These are phyloP conservation scores for Eimeria falciformis DNA, from an alignment of 169 alveolate genomes.

Conservation along the genomic window DNA sequence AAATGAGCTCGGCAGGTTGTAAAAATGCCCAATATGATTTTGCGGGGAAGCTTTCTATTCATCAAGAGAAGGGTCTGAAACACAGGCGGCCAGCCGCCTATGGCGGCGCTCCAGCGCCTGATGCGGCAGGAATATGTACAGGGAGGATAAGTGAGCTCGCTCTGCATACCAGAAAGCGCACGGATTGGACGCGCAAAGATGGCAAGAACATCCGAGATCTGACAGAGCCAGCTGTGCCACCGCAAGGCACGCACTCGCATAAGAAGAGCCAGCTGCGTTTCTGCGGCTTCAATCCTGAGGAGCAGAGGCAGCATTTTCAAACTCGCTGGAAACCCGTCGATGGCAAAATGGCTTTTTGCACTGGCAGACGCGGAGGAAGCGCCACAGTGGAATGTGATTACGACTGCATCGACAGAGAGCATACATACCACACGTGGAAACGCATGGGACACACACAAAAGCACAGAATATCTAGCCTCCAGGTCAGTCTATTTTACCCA, in stretches of 20 bases:
- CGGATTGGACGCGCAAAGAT: neutral
- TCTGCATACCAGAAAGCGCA: slow-evolving; percentile 52
- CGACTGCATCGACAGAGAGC: slow-evolving; percentile 60
- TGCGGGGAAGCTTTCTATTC: neutral
- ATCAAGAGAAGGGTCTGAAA: neutral
- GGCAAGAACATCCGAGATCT: neutral
- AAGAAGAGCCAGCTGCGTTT: slow-evolving; percentile 47
- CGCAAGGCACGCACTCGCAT: neutral
- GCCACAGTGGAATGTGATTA: slow-evolving; percentile 59
- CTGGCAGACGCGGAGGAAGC: slow-evolving; percentile 49
- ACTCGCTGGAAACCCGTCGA: slow-evolving; percentile 73
- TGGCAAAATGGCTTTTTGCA: slow-evolving; percentile 72
- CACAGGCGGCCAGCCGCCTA: neutral
- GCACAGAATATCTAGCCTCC: neutral
- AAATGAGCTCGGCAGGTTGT: too few species aligned
- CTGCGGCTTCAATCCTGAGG: slow-evolving; percentile 32
- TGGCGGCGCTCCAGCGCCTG: neutral
- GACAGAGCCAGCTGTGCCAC: neutral
- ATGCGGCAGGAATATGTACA: slow-evolving; percentile 39
- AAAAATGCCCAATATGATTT: neutral
- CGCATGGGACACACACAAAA: slow-evolving; percentile 13
- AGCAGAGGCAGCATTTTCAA: slow-evolving; percentile 66
- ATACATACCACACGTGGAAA: slow-evolving; percentile 72
- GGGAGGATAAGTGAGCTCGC: slow-evolving; percentile 47
- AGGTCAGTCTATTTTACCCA: neutral